Evolutionary conservation across 139 green algal genomes (phyloP).

Genomic region (Haematococcus sp.): DNA sequence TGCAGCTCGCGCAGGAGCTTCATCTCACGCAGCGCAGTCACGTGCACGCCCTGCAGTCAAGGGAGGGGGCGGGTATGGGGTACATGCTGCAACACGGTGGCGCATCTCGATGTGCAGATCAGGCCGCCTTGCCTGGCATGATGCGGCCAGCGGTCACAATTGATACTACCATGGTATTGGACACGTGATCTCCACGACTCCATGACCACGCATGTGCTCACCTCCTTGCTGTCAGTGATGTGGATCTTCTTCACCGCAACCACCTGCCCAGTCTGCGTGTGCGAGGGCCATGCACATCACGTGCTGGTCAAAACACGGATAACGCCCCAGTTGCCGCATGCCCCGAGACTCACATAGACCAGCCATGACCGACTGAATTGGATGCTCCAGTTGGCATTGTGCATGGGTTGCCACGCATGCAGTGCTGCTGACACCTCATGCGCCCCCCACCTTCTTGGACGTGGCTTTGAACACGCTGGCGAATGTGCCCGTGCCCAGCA

Average conservation of each 20-base stretch:
- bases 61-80: neutral
- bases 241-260: constrained; percentile 91
- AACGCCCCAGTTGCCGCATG: too few species aligned
- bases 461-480: constrained; percentile 74
- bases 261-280: constrained; percentile 71
- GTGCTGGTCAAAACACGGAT: constrained; percentile 2
- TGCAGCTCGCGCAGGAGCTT: constrained; percentile 85
- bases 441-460: constrained; percentile 68
- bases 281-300: neutral
- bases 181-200: too few species aligned
- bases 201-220: constrained; percentile 14
- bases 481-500: constrained; percentile 76
- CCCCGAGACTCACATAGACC: too few species aligned
- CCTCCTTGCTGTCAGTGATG: constrained; percentile 63
- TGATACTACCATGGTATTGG: neutral
- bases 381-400: too few species aligned
- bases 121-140: neutral
- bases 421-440: neutral
- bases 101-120: too few species aligned
- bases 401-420: neutral
- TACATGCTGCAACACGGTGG: too few species aligned
- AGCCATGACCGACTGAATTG: too few species aligned
- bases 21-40: constrained; percentile 88
- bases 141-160: neutral
- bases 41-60: constrained; percentile 72